Evolutionary conservation across 805 yeast genomes (phyloP).

Genomic region (Teunomyces gatunensis): DNA sequence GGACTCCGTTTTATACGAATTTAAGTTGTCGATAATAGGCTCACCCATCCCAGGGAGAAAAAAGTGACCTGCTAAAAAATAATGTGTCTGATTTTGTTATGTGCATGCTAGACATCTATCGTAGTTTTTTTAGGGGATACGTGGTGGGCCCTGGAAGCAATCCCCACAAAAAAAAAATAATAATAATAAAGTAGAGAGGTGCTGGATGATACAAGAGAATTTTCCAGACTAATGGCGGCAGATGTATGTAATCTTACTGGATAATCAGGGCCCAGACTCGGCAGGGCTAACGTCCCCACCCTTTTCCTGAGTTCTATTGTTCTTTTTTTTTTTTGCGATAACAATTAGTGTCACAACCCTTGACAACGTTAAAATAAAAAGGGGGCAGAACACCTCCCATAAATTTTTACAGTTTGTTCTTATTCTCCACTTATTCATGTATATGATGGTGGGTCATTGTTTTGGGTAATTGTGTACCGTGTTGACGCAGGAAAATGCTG

Average conservation of each 20-base stretch:
- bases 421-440: no score
- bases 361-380: neutral
- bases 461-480: no score
- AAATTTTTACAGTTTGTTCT: no score
- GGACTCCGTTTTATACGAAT: constrained; percentile 2
- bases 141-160: neutral
- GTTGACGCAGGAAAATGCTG: no score
- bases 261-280: neutral
- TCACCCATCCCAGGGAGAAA: neutral
- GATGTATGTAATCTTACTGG: neutral
- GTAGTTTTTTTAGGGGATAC: neutral
- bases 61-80: constrained; percentile 4
- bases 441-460: no score
- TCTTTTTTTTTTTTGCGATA: neutral
- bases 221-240: neutral
- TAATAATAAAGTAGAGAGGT: neutral
- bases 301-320: neutral
- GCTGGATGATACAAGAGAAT: neutral
- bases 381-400: no score
- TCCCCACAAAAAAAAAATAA: neutral
- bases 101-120: neutral
- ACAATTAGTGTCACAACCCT: neutral
- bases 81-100: constrained; percentile 2
- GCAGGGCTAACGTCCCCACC: neutral
- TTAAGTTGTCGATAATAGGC: neutral